Percentiles rank a stretch among this genome's conserved stretches.
Conservation (phyloP, 805 yeast species). For the Lipomyces mesembrius region DNA sequence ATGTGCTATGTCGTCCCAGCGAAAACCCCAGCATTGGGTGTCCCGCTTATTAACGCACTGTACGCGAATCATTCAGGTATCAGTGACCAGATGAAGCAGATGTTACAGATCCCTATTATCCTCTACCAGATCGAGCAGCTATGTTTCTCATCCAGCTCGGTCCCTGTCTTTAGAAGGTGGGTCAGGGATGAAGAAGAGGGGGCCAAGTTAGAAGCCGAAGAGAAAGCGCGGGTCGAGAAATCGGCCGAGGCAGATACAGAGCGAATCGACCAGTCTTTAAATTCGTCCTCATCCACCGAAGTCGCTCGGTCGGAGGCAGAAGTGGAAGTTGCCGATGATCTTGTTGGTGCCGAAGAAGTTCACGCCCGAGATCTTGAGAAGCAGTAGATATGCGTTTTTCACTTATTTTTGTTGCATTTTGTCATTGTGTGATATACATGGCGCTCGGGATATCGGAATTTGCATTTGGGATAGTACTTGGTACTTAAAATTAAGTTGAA, state of each 20-base stretch:
- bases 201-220: conserved; percentile 5
- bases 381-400: neutral
- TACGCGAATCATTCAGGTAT: conserved; percentile 60
- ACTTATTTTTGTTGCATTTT: neutral
- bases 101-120: conserved; percentile 80
- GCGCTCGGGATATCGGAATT: neutral
- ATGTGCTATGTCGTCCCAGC: conserved; percentile 90
- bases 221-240: conserved; percentile 11
- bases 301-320: conserved; percentile 3
- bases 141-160: conserved; percentile 74
- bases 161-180: conserved; percentile 73
- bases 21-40: conserved; percentile 90
- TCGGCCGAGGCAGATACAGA: conserved; percentile 13
- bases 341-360: neutral
- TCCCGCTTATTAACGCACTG: conserved; percentile 74
- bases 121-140: conserved; percentile 88
- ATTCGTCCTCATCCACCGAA: conserved; percentile 6
- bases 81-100: conserved; percentile 56
- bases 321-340: neutral
- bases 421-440: neutral
- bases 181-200: conserved; percentile 44
- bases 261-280: conserved; percentile 1
- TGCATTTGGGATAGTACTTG: neutral
- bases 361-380: neutral
- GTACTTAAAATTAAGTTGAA: neutral